Evolutionary conservation across 2,329 filamentous ascomycete species (phyloP).

Genomic region (Cytospora leucostoma): DNA sequence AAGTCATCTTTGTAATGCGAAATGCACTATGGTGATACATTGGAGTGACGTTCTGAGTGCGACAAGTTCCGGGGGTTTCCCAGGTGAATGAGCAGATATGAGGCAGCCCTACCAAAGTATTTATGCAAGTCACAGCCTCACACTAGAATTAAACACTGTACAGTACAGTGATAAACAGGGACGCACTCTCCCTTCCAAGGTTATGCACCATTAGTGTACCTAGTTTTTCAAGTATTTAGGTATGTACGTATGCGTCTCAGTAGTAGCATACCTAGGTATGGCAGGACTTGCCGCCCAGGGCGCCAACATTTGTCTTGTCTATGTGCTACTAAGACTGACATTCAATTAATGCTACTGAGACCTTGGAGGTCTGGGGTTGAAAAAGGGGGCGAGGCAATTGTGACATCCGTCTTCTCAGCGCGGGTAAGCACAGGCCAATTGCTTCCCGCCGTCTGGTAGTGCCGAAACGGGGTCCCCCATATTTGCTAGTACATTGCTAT

Average conservation of each 20-base stretch:
- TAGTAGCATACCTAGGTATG: neutral
- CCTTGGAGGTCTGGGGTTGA: constrained; percentile 2
- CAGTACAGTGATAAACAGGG: no score
- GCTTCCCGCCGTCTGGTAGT: constrained; percentile 13
- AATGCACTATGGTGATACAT: neutral
- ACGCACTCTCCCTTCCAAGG: no score
- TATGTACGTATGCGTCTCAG: neutral
- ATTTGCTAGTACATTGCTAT: constrained; percentile 4
- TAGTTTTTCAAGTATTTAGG: neutral
- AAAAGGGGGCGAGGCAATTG: constrained; percentile 13
- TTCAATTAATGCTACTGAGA: neutral
- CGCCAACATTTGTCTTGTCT: neutral
- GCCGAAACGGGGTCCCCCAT: constrained; percentile 11
- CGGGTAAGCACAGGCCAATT: constrained; percentile 17
- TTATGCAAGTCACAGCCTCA: no score
- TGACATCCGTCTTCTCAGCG: constrained; percentile 8
- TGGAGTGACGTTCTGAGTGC: neutral
- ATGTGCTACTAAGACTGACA: neutral
- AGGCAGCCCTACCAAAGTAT: no score
- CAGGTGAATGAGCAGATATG: no score
- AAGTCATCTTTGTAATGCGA: neutral
- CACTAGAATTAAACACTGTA: no score
- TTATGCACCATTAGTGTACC: neutral
- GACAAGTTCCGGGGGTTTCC: no score
- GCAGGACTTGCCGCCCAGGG: neutral